Base-by-base conservation (phyloP, 2,329 filamentous ascomycete species). In the Fusarium begoniae region DNA sequence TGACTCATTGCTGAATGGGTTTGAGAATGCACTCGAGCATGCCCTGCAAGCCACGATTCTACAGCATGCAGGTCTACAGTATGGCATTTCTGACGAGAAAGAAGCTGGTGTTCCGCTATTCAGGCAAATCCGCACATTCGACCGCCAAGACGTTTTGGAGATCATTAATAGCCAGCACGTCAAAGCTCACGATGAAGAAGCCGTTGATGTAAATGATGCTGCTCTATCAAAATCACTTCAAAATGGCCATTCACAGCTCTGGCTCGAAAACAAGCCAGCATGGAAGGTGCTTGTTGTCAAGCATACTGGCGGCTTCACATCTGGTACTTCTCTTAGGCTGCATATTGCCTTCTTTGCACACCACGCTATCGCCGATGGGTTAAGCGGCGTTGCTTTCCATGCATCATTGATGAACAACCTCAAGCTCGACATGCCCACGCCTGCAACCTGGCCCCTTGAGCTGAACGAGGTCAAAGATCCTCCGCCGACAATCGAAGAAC, bases 321-420 rank as follows among this genome's bases (percentile, higher is more conserved):
- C 18, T 1, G 2, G 26, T 0, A 2, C 4, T n/a, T 18, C 26
- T 15, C 2, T 8, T 3, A 75, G 26, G 15, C 9, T 75, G 1
- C 43, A 66, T 5, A 44, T 68, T 14, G 26, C 51, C 15, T 74
- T 74, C 40, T 14, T 70, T 7, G 45, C 65, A 1, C 69, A 75
- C 5, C 73, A 75, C 20, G 69, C 72, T 3, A 54, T 75, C 3
- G 63, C 62, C 1, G 72, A 75, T 32, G 73, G 72, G 4, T 2
- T 72, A 20, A 75, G 73, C 2, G 54, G 60, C 0, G 22, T 72
- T 6, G 41, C 62, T 3, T 75, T 75, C 1, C 73, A 75, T 11
- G 6, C 43, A 2, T 59, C 65, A 3, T 12, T 75, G 0, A 65
- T 70, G 59, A 56, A 26, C 1, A 37, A 44, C 6, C 51, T 75